phyloP scores from a whole-genome alignment of 2,329 filamentous ascomycete species.

The Penicillium sp. region DNA sequence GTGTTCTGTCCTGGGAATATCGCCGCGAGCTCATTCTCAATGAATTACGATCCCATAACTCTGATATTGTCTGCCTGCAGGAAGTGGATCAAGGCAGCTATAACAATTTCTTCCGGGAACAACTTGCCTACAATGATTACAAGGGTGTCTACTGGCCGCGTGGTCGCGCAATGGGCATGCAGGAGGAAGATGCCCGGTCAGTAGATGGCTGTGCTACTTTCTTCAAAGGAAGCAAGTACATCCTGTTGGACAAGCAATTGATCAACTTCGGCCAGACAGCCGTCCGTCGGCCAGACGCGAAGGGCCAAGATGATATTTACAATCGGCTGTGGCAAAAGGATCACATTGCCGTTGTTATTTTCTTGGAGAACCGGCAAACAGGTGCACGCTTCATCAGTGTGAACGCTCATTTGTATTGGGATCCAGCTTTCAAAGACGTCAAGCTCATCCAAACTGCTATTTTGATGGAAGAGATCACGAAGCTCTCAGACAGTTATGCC shows the following conservation, averaged over 20 bases:
- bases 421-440: constrained; percentile 84
- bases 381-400: constrained; percentile 90
- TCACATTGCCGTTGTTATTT: constrained; percentile 88
- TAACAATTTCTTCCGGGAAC: constrained; percentile 85
- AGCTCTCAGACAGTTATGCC: constrained; percentile 80
- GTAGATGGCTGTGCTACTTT: constrained; percentile 97
- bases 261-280: constrained; percentile 90
- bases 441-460: constrained; percentile 96
- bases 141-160: constrained; percentile 93
- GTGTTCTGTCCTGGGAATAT: constrained; percentile 82
- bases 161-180: constrained; percentile 86
- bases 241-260: constrained; percentile 88
- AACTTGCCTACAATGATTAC: constrained; percentile 83
- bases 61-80: constrained; percentile 89
- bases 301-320: constrained; percentile 95
- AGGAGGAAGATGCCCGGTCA: constrained; percentile 78
- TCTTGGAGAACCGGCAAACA: constrained; percentile 87
- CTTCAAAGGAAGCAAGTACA: constrained; percentile 92
- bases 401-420: constrained; percentile 95
- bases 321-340: constrained; percentile 98
- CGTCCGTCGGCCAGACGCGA: constrained; percentile 94
- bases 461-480: constrained; percentile 86
- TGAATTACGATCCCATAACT: constrained; percentile 74
- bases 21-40: constrained; percentile 78
- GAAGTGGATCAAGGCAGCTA: constrained; percentile 92